A percentile compares a stretch with the other conserved stretches of the same genome.
These are phyloP conservation scores for Exophiala phaeomuriformis DNA, from an alignment of 2,329 filamentous ascomycete species.

Conservation along the genomic window DNA sequence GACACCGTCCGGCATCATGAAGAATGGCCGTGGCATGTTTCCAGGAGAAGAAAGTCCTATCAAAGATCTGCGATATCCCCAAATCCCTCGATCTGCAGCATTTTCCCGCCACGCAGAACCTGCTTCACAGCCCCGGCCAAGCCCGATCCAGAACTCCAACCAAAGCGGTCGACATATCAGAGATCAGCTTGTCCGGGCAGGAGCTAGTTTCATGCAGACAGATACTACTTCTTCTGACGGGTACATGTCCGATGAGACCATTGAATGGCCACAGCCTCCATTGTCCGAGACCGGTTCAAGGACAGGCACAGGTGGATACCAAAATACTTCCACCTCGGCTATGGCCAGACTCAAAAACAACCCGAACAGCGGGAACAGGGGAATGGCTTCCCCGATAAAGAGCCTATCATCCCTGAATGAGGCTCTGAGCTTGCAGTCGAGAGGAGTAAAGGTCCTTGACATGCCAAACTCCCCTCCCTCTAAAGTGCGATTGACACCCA, in stretches of 20 bases:
- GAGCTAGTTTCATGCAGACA: conserved; percentile 16
- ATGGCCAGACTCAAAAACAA: conserved; percentile 9
- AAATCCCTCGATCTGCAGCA: conserved; percentile 22
- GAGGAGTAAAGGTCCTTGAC: neutral
- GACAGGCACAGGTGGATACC: neutral
- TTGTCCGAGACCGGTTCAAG: conserved; percentile 4
- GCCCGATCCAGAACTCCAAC: neutral
- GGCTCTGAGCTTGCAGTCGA: conserved; percentile 1
- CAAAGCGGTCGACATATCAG: conserved; percentile 1
- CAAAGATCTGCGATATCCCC: conserved; percentile 25
- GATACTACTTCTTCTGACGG: conserved; percentile 22
- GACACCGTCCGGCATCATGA: conserved; percentile 18
- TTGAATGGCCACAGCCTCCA: conserved; percentile 20
- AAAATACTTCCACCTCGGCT: neutral
- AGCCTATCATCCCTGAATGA: conserved; percentile 8
- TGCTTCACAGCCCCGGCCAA: conserved; percentile 29
- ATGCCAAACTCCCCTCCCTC: conserved; percentile 14
- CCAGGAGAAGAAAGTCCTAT: conserved; percentile 21
- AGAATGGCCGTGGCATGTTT: conserved; percentile 26
- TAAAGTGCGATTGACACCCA: conserved; percentile 22
- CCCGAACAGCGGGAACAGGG: conserved; percentile 1
- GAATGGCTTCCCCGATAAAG: neutral
- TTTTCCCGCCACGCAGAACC: conserved; percentile 30
- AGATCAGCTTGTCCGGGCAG: conserved; percentile 12
- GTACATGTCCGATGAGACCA: conserved; percentile 18